Percentiles rank a stretch among this genome's conserved stretches.
Evolutionary conservation across 176 grass and related monocot species (phyloP).

Genomic region (Oryza punctata): DNA sequence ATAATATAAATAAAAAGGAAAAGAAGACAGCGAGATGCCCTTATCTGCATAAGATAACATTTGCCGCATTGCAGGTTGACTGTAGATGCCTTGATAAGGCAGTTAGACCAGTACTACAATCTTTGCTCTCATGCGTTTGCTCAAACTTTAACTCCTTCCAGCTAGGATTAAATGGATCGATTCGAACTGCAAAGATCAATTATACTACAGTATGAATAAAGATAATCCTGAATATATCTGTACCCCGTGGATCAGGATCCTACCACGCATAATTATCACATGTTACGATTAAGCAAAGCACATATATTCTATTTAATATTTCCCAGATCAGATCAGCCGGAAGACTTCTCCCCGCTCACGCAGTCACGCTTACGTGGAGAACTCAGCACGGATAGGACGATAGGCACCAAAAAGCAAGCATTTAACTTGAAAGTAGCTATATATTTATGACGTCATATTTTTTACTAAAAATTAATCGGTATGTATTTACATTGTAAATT

Average conservation of each 20-base stretch:
- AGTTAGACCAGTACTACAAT: not conserved
- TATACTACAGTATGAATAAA: not conserved
- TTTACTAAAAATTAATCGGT: no score
- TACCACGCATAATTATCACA: not conserved
- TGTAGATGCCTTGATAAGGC: not conserved
- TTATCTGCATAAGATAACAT: no score
- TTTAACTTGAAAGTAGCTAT: no score
- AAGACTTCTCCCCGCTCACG: conserved; percentile 8
- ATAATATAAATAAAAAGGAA: no score
- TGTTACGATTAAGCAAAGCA: not conserved
- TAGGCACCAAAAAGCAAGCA: not conserved
- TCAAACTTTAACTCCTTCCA: not conserved
- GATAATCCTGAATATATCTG: not conserved
- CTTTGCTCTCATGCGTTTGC: not conserved
- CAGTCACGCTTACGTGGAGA: conserved; percentile 30
- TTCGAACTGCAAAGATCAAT: not conserved
- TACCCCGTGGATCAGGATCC: not conserved
- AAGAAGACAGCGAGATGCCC: no score
- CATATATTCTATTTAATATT: not conserved
- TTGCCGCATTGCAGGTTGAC: not conserved
- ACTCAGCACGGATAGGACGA: not conserved
- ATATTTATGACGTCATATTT: no score
- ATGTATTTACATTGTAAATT: no score
- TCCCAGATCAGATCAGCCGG: conserved; percentile 8
- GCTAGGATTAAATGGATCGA: not conserved